These are phyloP conservation scores for Tetracladium setigerum DNA, from an alignment of 495 filamentous ascomycete species.

Conservation along the genomic window DNA sequence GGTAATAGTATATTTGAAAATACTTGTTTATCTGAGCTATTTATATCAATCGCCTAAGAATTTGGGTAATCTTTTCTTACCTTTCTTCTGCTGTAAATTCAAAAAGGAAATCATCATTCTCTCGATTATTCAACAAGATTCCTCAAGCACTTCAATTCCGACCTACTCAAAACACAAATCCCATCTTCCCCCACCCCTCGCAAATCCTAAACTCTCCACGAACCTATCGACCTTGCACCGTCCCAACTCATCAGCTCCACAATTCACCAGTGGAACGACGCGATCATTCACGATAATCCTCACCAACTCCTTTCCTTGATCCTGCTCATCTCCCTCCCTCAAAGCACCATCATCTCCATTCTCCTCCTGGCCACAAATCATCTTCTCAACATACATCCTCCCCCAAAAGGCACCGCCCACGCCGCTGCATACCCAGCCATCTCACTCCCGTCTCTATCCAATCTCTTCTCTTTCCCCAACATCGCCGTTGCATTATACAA, in stretches of 20 bases:
- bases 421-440: slow-evolving; percentile 51
- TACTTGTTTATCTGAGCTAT: too few relatives aligned
- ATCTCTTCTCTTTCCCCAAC: not conserved
- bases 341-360: slow-evolving; percentile 16
- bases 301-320: slow-evolving; percentile 45
- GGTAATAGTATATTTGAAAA: too few relatives aligned
- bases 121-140: not conserved
- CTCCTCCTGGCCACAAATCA: slow-evolving; percentile 49
- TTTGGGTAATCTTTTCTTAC: too few relatives aligned
- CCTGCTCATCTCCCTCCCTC: slow-evolving; percentile 12
- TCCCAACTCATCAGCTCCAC: slow-evolving; percentile 57
- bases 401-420: slow-evolving; percentile 76
- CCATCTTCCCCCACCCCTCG: slow-evolving; percentile 62
- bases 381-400: slow-evolving; percentile 78
- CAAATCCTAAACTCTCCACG: slow-evolving; percentile 65
- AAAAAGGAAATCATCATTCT: not conserved
- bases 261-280: slow-evolving; percentile 62
- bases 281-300: slow-evolving; percentile 75
- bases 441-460: slow-evolving; percentile 19
- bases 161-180: slow-evolving; percentile 49
- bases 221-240: slow-evolving; percentile 59
- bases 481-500: slow-evolving; percentile 53
- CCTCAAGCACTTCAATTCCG: not conserved
- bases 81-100: too few relatives aligned
- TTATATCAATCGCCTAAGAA: too few relatives aligned